Percentiles rank a stretch among this genome's conserved stretches.
Evolutionary conservation across 805 yeast genomes (phyloP).

Genomic region (Teunomyces lycoperdinae): DNA sequence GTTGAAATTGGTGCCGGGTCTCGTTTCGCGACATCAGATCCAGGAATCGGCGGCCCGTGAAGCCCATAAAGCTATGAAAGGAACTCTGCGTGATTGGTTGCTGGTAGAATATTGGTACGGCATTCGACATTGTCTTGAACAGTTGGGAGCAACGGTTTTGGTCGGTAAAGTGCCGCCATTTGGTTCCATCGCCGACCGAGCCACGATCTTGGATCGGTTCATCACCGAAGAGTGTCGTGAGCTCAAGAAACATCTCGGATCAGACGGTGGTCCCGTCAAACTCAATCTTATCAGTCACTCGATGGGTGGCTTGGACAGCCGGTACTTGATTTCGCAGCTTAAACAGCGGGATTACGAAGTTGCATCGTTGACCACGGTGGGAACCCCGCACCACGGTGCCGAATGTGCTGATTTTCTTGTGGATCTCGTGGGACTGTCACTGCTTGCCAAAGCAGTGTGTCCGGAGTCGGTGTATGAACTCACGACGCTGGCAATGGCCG

Average conservation of each 20-base stretch:
- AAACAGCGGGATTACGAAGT: slow-evolving; percentile 52
- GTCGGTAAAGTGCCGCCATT: slow-evolving; percentile 82
- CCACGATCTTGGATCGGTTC: slow-evolving; percentile 51
- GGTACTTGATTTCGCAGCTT: slow-evolving; percentile 66
- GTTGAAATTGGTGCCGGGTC: slow-evolving; percentile 21
- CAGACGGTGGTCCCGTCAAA: slow-evolving; percentile 32
- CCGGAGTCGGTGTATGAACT: slow-evolving; percentile 56
- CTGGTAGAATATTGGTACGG: slow-evolving; percentile 81
- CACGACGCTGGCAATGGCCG: slow-evolving; percentile 51
- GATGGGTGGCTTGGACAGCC: slow-evolving; percentile 89
- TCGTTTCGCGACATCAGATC: slow-evolving; percentile 4
- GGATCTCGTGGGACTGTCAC: slow-evolving; percentile 21
- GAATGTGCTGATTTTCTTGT: slow-evolving; percentile 73
- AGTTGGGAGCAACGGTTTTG: slow-evolving; percentile 63
- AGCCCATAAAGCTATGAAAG: slow-evolving; percentile 9
- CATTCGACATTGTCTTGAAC: slow-evolving; percentile 56
- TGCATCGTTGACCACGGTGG: slow-evolving; percentile 74
- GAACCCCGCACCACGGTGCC: slow-evolving; percentile 89
- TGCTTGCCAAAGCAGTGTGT: slow-evolving; percentile 13
- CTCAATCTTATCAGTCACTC: slow-evolving; percentile 84
- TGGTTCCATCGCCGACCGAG: slow-evolving; percentile 71
- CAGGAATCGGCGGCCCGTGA: slow-evolving; percentile 13
- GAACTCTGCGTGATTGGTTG: slow-evolving; percentile 11
- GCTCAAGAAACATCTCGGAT: slow-evolving; percentile 13
- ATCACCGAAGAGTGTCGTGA: slow-evolving; percentile 34